phyloP scores from a whole-genome alignment of 148 eudicot genomes.

The Arbutus unedo region DNA sequence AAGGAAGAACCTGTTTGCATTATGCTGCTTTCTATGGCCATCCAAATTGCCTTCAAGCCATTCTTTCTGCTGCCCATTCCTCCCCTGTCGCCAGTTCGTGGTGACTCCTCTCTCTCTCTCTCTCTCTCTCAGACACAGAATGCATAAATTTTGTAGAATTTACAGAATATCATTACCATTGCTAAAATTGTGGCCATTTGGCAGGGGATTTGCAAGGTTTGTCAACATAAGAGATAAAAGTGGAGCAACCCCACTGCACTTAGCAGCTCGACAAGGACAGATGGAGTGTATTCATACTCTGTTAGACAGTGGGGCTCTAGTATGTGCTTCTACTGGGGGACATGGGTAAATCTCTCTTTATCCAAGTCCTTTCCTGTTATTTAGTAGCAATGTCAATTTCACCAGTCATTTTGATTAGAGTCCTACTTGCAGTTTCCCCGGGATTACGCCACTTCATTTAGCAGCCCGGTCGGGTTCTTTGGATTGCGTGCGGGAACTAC shows the following conservation, averaged over 20 bases:
- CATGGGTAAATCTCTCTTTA: conserved; percentile 9
- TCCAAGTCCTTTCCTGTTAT: neutral
- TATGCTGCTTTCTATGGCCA: conserved; percentile 35
- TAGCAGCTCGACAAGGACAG: conserved; percentile 26
- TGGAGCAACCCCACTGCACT: conserved; percentile 31
- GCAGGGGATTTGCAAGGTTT: conserved; percentile 36
- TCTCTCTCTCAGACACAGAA: conserved; percentile 1
- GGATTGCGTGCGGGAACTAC: conserved; percentile 34
- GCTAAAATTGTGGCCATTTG: neutral
- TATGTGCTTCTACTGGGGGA: conserved; percentile 27
- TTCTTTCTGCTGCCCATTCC: conserved; percentile 29
- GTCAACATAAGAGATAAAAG: conserved; percentile 31
- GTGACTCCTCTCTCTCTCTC: conserved; percentile 22
- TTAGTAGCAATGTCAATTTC: neutral
- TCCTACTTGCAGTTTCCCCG: conserved; percentile 23
- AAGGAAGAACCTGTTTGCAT: conserved; percentile 35
- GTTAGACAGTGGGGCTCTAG: conserved; percentile 30
- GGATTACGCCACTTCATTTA: conserved; percentile 30
- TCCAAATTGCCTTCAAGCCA: conserved; percentile 29
- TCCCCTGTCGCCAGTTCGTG: conserved; percentile 27
- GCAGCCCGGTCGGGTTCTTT: conserved; percentile 34
- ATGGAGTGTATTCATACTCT: conserved; percentile 26
- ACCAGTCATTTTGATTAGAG: neutral
- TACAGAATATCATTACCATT: too few species aligned
- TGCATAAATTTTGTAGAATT: too few species aligned